A percentile compares a stretch with the other conserved stretches of the same genome.
phyloP scores from a whole-genome alignment of 805 yeast species.

The Teunomyces cretensis region DNA sequence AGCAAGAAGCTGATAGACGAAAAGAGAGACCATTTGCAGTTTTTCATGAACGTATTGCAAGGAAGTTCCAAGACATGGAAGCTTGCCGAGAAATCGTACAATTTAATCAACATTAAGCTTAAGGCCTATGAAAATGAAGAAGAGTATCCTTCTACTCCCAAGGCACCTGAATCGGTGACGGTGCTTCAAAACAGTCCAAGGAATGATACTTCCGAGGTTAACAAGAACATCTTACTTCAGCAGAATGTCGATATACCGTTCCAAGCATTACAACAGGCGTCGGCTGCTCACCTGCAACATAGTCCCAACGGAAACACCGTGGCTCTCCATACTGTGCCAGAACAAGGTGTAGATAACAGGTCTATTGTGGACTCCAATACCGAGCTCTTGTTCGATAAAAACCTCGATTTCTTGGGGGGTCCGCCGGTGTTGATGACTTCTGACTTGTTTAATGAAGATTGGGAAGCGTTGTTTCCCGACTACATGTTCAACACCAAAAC shows the following conservation, averaged over 20 bases:
- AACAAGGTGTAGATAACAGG: slow-evolving; percentile 5
- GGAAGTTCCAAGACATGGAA: slow-evolving; percentile 49
- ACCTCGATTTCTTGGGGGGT: slow-evolving; percentile 47
- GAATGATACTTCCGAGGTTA: not conserved
- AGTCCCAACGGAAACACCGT: not conserved
- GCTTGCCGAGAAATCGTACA: slow-evolving; percentile 45
- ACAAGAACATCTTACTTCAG: not conserved
- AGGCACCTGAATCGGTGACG: not conserved
- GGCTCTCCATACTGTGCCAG: not conserved
- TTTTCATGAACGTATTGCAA: slow-evolving; percentile 40
- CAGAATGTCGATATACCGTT: not conserved
- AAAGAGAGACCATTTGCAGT: slow-evolving; percentile 29
- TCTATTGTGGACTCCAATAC: slow-evolving; percentile 18
- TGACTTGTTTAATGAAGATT: slow-evolving; percentile 46
- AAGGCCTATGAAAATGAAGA: slow-evolving; percentile 15
- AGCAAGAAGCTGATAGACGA: slow-evolving; percentile 23
- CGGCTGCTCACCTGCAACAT: not conserved
- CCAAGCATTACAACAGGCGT: not conserved
- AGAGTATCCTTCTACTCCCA: not conserved
- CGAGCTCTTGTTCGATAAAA: slow-evolving; percentile 23
- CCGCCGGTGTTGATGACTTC: slow-evolving; percentile 55
- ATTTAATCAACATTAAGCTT: slow-evolving; percentile 37
- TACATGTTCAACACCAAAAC: slow-evolving; percentile 30
- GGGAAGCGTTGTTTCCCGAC: slow-evolving; percentile 52
- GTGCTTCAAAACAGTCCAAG: not conserved